A percentile compares a stretch with the other conserved stretches of the same genome.
Evolutionary conservation across 495 filamentous ascomycete genomes (phyloP).

Genomic region (Glonium stellatum): DNA sequence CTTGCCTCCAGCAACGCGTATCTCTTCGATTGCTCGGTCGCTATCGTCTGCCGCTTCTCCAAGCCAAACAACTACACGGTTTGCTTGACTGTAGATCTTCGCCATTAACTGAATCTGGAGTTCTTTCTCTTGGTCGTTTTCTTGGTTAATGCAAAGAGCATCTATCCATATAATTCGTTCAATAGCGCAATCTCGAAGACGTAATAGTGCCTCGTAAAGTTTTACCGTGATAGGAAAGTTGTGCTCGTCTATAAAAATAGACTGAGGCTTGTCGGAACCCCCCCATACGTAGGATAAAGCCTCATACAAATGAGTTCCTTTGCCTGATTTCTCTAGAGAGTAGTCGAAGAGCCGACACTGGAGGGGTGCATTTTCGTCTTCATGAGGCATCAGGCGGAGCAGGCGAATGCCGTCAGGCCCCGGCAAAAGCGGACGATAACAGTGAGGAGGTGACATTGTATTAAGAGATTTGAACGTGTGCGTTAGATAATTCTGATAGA

Average conservation of each 20-base stretch:
- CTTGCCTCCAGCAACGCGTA: background rate
- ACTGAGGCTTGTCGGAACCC: background rate
- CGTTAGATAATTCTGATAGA: no score
- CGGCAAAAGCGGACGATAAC: background rate
- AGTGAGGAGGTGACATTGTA: background rate
- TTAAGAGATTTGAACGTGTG: no score
- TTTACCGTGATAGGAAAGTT: background rate
- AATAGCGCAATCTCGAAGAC: background rate
- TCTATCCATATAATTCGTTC: conserved; percentile 9
- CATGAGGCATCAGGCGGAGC: conserved; percentile 7
- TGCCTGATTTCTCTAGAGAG: background rate
- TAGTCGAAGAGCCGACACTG: conserved; percentile 6
- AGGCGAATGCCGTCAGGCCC: conserved; percentile 5
- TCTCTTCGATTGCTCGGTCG: background rate
- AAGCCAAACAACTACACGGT: conserved; percentile 9
- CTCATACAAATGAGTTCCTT: conserved; percentile 6
- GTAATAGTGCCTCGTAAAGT: background rate
- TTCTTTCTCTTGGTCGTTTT: conserved; percentile 1
- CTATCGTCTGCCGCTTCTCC: conserved; percentile 1
- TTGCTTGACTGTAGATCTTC: conserved; percentile 4
- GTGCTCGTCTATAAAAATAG: background rate
- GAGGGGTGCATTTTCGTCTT: background rate
- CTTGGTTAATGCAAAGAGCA: conserved; percentile 2
- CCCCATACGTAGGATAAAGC: conserved; percentile 16
- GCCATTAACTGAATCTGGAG: conserved; percentile 8